Evolutionary conservation across 2,329 filamentous ascomycete genomes (phyloP).

Genomic region (Fusarium sp.): DNA sequence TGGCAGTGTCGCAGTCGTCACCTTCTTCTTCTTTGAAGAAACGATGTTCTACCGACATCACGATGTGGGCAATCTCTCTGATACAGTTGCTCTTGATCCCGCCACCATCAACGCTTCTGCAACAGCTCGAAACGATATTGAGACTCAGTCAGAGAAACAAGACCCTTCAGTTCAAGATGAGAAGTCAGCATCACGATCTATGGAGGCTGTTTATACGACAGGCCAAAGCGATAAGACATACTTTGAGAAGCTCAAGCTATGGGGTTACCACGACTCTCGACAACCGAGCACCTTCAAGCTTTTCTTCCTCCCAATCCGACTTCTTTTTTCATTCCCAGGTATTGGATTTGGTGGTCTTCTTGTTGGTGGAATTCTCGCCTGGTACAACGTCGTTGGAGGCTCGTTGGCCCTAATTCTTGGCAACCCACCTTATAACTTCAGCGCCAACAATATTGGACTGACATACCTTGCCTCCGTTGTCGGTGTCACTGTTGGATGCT

Average conservation of each 20-base stretch:
- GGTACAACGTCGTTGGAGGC: conserved; percentile 13
- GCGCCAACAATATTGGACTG: conserved; percentile 5
- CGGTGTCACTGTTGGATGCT: conserved; percentile 1
- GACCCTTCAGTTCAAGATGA: background rate
- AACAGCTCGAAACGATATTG: background rate
- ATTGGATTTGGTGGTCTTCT: conserved; percentile 45
- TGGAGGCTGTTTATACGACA: background rate
- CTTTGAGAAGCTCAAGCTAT: conserved; percentile 36
- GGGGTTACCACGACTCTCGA: conserved; percentile 33
- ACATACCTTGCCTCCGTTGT: conserved; percentile 11
- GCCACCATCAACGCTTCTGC: background rate
- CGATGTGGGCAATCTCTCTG: background rate
- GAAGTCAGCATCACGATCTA: background rate
- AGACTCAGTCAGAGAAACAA: background rate
- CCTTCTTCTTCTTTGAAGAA: conserved; percentile 46
- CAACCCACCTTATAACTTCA: background rate
- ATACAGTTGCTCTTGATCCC: conserved; percentile 9
- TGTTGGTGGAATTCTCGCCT: conserved; percentile 44
- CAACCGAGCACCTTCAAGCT: conserved; percentile 41
- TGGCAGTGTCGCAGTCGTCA: conserved; percentile 17
- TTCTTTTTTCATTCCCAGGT: conserved; percentile 32
- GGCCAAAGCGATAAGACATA: conserved; percentile 20
- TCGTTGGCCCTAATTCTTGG: conserved; percentile 7
- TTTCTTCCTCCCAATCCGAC: conserved; percentile 34
- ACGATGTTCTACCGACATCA: conserved; percentile 42